Base-by-base conservation (phyloP, 768 basidiomycete genomes). In the Lentinula raphanica region DNA sequence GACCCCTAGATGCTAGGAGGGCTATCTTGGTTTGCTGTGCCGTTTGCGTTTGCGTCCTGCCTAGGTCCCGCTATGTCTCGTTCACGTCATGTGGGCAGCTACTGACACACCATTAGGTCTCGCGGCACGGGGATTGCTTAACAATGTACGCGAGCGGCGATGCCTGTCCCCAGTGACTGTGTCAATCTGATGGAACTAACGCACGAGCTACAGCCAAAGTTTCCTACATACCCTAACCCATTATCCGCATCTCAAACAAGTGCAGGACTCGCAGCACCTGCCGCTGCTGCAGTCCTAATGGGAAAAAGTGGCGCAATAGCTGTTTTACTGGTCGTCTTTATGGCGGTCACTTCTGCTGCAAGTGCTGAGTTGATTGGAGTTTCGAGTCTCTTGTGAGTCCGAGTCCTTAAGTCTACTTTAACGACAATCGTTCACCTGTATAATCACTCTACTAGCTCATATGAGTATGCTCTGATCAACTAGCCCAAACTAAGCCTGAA, bases 21-120 rank as follows among this genome's bases (percentile, higher is more conserved):
- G 5, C 65, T 84, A 31, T 81, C 82, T 1, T 84, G 82, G 83
- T 79, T 81, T 53, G 76, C 78, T 3, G 76, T 80, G n/a, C 80
- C 80, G 12, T 81, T 79, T 64, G 76, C 74, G 0, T 79, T 81
- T 58, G 79, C 74, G 7, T 78, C 78, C 3, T 75, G 75, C 44
- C 69, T 80, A 53, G 79, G 79, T 44, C n/a, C 42, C 23, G 21
- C 42, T 44, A 9, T 9, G 42, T 44, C 21, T 44, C 21, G n/a
- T 44, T 8, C 21, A 21, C 23, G 3, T 3, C 19, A 7, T 40
- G 13, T 40, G 19, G 17, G n/a, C n/a, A 0, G 12, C 9, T 2
- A 44, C 8, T 44, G 19, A 44, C 9, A 7, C 19, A 44, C 9
- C 2, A 44, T 9, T 23, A 44, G 42, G 42, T 21, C 64, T 80